Evolutionary conservation across 345 rosid species (phyloP).

Genomic region (Sapria himalayana): DNA sequence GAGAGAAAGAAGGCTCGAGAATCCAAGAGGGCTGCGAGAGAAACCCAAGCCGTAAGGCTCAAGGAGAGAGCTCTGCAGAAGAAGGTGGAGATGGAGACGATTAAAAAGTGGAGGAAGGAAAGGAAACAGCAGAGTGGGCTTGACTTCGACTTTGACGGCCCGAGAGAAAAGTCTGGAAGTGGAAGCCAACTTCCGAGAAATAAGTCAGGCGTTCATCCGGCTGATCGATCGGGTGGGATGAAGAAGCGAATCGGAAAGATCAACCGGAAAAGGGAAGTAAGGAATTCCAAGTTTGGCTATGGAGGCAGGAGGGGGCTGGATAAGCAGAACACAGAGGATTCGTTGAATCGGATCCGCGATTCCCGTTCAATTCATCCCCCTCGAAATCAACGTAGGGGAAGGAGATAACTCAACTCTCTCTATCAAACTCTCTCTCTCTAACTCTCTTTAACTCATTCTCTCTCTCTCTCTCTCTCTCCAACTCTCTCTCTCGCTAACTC

Average conservation of each 20-base stretch:
- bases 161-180: no score
- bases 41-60: constrained; percentile 62
- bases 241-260: constrained; percentile 11
- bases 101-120: constrained; percentile 78
- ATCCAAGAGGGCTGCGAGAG: constrained; percentile 53
- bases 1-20: constrained; percentile 85
- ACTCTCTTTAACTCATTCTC: no score
- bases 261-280: constrained; percentile 17
- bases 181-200: no score
- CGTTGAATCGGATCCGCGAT: no score
- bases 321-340: constrained; percentile 50
- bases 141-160: constrained; percentile 47
- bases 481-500: no score
- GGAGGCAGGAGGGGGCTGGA: constrained; percentile 41
- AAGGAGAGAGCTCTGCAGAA: constrained; percentile 60
- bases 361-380: no score
- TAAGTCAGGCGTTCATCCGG: constrained; percentile 43
- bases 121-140: constrained; percentile 76
- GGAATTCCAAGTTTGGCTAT: constrained; percentile 40
- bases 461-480: no score
- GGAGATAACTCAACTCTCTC: no score
- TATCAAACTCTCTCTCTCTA: no score
- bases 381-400: background rate
- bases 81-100: constrained; percentile 48
- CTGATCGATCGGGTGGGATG: constrained; percentile 52